These are phyloP conservation scores for Pythium pyrilobum DNA, from an alignment of 352 stramenopile genomes.

Conservation along the genomic window DNA sequence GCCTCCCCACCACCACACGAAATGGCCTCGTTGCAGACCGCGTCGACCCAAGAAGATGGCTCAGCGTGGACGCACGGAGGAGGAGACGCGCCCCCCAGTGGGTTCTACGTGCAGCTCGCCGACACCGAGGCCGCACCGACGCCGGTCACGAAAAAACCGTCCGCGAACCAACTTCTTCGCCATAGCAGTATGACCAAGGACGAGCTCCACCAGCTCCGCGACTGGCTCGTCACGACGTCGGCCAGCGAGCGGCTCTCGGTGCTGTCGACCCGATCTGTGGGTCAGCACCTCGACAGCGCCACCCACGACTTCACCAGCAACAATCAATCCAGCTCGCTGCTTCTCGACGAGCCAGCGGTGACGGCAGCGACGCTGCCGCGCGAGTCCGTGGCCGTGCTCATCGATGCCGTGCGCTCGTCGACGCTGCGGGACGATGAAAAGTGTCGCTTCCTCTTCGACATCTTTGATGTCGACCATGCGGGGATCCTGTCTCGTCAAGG, in stretches of 20 bases:
- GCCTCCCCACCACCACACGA: no score
- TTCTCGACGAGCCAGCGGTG: not conserved
- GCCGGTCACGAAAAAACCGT: no score
- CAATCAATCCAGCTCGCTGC: not conserved
- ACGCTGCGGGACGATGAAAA: slow-evolving; percentile 46
- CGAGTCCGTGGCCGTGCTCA: slow-evolving; percentile 46
- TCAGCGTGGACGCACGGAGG: no score
- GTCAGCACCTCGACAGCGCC: not conserved
- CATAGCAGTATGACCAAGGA: slow-evolving; percentile 19
- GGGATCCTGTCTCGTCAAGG: slow-evolving; percentile 44
- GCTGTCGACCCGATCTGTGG: not conserved
- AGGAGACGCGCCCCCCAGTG: no score
- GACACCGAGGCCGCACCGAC: no score
- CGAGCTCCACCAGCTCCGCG: slow-evolving; percentile 6
- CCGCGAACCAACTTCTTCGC: no score
- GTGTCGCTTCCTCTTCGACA: slow-evolving; percentile 55
- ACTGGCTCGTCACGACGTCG: slow-evolving; percentile 9
- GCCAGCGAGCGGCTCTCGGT: not conserved
- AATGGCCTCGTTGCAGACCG: no score
- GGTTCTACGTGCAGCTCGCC: no score
- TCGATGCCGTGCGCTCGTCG: slow-evolving; percentile 49
- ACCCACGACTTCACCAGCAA: not conserved
- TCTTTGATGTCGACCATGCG: slow-evolving; percentile 51
- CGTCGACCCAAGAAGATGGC: no score
- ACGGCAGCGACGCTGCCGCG: slow-evolving; percentile 23